Base-by-base conservation (phyloP, 2,329 filamentous ascomycete species). In the Volutella citrinella region DNA sequence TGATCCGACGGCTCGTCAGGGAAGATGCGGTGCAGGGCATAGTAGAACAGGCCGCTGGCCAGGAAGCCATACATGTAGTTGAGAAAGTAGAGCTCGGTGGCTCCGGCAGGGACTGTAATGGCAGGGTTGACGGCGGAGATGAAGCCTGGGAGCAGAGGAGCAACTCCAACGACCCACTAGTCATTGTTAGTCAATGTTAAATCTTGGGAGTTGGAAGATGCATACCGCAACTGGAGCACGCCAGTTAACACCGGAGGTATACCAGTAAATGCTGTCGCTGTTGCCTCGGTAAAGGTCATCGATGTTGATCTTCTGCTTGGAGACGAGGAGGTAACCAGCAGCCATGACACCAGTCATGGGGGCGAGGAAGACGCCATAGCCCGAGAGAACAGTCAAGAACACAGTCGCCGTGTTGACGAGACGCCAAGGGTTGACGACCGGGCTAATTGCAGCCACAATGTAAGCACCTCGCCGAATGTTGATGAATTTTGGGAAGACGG, bases 101-200 rank as follows among this genome's bases (percentile, higher is more conserved):
- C 65, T 5, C 59, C 63, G 6, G 56, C 51, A 1, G 59, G 47
- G 1, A 70, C 54, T 1, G 25, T 44, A 6, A 65, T 49, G 4
- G 51, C 51, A 0, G 14, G n/a, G 29, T 65, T 59, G 10, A 69
- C 57, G 5, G 64, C 58, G 3, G 60, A 57, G 7, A 69, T 49
- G 37, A 70, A 68, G 10, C 67, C 67, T 0, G 68, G 66, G 30
- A 70, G 41, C 5, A 56, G 58, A 1, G 67, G 67, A 0, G 49
- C 54, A 5, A 65, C 59, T 5, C 64, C 65, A 14, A 59, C 46
- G 14, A 60, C 36, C 63, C 67, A 69, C 60, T 68, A 19, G 3
- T 7, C 11, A 14, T 10, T 25, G 25, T 48, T 27, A 45, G 39
- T 16, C n/a, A 3, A 22, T 13, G 18, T 5, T 10, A 12, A 16